Evolutionary conservation across 768 basidiomycete genomes (phyloP).

Genomic region (Paxillus involutus): DNA sequence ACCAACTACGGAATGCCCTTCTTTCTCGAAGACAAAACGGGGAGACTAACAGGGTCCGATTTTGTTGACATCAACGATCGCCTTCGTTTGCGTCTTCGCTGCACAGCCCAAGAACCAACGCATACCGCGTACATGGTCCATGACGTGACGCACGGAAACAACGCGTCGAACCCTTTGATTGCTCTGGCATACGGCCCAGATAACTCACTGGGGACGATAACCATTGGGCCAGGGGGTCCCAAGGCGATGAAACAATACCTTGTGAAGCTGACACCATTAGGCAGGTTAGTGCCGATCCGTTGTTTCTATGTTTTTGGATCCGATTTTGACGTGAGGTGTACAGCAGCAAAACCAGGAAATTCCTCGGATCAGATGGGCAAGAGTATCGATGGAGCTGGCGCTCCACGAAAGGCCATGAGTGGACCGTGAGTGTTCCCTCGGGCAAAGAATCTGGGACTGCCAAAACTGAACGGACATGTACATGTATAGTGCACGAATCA

Average conservation of each 20-base stretch:
- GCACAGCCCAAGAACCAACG: slow-evolving; percentile 42
- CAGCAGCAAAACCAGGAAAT: slow-evolving; percentile 50
- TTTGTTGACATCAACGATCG: slow-evolving; percentile 67
- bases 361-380: slow-evolving; percentile 57
- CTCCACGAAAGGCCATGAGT: slow-evolving; percentile 52
- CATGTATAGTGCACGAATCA: slow-evolving; percentile 52
- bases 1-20: slow-evolving; percentile 56
- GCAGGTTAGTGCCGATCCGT: slow-evolving; percentile 38
- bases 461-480: background rate
- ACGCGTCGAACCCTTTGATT: slow-evolving; percentile 39
- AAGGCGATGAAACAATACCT: slow-evolving; percentile 57
- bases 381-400: slow-evolving; percentile 62
- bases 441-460: background rate
- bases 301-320: background rate
- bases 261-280: slow-evolving; percentile 34
- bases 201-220: slow-evolving; percentile 52
- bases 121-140: slow-evolving; percentile 55
- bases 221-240: slow-evolving; percentile 36
- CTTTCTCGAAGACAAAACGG: slow-evolving; percentile 66
- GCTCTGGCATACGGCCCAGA: slow-evolving; percentile 52
- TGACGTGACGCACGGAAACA: slow-evolving; percentile 32
- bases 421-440: slow-evolving; percentile 49
- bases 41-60: slow-evolving; percentile 50
- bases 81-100: slow-evolving; percentile 48
- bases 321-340: slow-evolving; percentile 3